Evolutionary conservation across 495 filamentous ascomycete species (phyloP).

Genomic region (Aspergillus sparsus): DNA sequence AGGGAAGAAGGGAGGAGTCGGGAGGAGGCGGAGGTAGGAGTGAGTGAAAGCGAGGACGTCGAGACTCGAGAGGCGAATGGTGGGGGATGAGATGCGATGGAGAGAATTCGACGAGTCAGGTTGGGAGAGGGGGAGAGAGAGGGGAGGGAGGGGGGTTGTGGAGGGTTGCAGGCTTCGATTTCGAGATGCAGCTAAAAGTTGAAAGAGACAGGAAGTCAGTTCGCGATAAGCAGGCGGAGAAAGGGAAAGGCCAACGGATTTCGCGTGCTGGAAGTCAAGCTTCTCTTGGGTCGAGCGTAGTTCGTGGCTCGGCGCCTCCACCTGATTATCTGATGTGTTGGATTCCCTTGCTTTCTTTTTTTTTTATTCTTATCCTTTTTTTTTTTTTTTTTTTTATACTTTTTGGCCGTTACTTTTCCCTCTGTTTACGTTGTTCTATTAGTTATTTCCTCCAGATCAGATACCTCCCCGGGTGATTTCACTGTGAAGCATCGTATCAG

Average conservation of each 20-base stretch:
- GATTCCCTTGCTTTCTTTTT: constrained; percentile 17
- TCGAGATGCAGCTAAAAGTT: constrained; percentile 14
- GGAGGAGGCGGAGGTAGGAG: constrained; percentile 16
- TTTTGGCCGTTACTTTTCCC: no score
- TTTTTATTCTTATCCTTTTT: constrained; percentile 6
- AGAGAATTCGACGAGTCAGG: constrained; percentile 2
- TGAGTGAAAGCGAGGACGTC: not conserved
- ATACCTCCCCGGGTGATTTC: no score
- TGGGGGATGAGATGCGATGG: constrained; percentile 1
- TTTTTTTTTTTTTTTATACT: not conserved
- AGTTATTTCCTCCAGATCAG: no score
- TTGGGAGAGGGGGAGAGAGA: constrained; percentile 7
- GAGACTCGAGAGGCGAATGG: not conserved
- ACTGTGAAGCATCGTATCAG: no score
- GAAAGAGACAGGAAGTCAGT: constrained; percentile 17
- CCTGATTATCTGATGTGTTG: constrained; percentile 13
- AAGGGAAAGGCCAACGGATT: constrained; percentile 23
- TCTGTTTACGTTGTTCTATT: no score
- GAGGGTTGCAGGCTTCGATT: not conserved
- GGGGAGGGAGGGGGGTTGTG: constrained; percentile 2
- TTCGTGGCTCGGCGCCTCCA: constrained; percentile 29
- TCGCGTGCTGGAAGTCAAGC: constrained; percentile 42
- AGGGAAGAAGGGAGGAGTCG: constrained; percentile 17
- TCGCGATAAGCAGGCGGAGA: constrained; percentile 33
- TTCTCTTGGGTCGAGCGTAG: constrained; percentile 36